Percentiles rank a stretch among this genome's conserved stretches.
phyloP scores from a whole-genome alignment of 2,329 filamentous ascomycete species.

The Phaeophleospora eucalypticola region DNA sequence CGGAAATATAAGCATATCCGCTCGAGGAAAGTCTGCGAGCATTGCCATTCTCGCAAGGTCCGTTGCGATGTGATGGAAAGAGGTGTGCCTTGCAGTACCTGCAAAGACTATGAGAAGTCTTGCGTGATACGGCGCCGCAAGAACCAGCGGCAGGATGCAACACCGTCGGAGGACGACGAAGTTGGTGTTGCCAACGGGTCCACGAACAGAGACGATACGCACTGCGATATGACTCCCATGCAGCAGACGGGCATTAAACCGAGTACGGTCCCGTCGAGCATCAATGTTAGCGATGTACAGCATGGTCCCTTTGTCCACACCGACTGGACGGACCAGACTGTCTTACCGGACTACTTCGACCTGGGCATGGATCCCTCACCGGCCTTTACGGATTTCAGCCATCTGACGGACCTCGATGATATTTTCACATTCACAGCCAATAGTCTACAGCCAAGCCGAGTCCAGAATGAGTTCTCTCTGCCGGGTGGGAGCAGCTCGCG shows the following conservation, averaged over 20 bases:
- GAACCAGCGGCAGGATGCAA: conserved; percentile 1
- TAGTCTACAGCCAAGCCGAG: no score
- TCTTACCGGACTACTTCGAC: no score
- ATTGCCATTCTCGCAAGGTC: not conserved
- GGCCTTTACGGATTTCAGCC: conserved; percentile 14
- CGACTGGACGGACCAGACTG: not conserved
- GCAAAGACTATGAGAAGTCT: not conserved
- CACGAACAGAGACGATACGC: not conserved
- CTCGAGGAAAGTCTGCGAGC: not conserved
- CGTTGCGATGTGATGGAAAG: not conserved
- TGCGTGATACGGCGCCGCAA: conserved; percentile 3
- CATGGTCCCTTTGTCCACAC: not conserved
- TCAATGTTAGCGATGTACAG: not conserved
- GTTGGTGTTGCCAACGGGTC: not conserved
- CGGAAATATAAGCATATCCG: no score
- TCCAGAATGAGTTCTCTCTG: conserved; percentile 1
- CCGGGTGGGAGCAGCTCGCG: no score
- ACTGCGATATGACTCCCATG: not conserved
- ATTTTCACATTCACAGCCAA: conserved; percentile 20
- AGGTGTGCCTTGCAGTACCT: conserved; percentile 4
- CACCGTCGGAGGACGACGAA: not conserved
- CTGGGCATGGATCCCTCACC: no score
- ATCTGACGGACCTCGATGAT: conserved; percentile 19
- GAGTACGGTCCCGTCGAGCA: not conserved
- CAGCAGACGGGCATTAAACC: not conserved